Conservation (phyloP, 2,329 filamentous ascomycete genomes). For the Pseudocercospora fijiensis region DNA sequence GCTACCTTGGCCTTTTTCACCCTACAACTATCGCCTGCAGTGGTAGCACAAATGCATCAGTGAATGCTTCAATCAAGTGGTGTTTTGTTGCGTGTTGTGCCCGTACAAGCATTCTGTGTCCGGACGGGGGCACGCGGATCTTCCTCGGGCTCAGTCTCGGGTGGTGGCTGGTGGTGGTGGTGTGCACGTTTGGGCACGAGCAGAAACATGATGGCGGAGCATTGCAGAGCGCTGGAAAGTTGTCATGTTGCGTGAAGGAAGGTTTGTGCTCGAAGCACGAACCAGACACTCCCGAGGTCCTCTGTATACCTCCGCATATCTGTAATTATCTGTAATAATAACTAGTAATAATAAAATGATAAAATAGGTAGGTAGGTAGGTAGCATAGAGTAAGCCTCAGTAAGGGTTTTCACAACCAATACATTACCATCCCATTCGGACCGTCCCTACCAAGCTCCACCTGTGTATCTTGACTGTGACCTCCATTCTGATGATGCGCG, state of each 20-base stretch:
- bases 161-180: background rate
- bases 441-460: too few species aligned
- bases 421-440: too few species aligned
- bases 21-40: background rate
- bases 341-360: too few species aligned
- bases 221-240: background rate
- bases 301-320: too few species aligned
- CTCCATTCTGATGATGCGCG: background rate
- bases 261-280: background rate
- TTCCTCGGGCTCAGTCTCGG: background rate
- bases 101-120: constrained; percentile 1
- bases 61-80: background rate
- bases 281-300: too few species aligned
- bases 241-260: background rate
- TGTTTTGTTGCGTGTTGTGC: background rate
- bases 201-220: background rate
- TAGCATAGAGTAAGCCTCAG: too few species aligned
- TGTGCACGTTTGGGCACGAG: background rate
- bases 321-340: too few species aligned
- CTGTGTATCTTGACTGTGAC: background rate
- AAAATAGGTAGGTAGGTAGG: too few species aligned
- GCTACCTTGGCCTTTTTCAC: background rate
- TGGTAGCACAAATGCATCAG: background rate
- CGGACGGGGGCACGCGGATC: background rate
- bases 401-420: too few species aligned